Conservation (phyloP, 2,329 filamentous ascomycete species). For the Trichoderma koningiopsis region DNA sequence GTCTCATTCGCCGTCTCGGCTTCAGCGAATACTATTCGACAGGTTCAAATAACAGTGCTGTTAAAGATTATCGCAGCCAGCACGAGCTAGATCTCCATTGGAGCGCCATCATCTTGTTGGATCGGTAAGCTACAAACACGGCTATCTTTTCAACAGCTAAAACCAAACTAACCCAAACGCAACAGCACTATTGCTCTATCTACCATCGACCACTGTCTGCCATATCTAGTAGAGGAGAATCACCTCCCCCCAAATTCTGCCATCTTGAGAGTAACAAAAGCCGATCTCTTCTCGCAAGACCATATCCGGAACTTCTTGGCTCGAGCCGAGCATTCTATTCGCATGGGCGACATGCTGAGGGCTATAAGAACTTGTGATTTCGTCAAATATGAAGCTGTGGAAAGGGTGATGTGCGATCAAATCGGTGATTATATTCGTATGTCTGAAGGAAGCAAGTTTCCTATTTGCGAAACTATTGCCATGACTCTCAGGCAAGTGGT, state of each 20-base stretch:
- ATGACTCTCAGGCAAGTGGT: conserved; percentile 5
- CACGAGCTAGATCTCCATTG: conserved; percentile 2
- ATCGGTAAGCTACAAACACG: neutral
- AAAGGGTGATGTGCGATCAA: neutral
- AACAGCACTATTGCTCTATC: neutral
- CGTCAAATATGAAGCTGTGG: neutral
- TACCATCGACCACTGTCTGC: neutral
- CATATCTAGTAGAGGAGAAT: neutral
- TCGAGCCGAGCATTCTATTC: conserved; percentile 3
- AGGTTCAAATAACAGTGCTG: neutral
- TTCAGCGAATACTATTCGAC: neutral
- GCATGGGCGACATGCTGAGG: conserved; percentile 3
- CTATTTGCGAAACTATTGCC: conserved; percentile 9
- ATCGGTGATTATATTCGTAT: neutral
- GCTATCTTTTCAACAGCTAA: no score
- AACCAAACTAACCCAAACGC: neutral
- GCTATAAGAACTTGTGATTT: neutral
- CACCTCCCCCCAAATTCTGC: neutral
- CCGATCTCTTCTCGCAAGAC: neutral
- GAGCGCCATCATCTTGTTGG: conserved; percentile 4
- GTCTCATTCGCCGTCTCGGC: conserved; percentile 8
- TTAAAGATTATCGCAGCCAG: neutral
- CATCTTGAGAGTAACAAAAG: neutral
- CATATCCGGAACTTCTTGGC: conserved; percentile 6
- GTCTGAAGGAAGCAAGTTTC: conserved; percentile 1